phyloP scores from a whole-genome alignment of 345 rosid species.

The Lagerstroemia speciosa region DNA sequence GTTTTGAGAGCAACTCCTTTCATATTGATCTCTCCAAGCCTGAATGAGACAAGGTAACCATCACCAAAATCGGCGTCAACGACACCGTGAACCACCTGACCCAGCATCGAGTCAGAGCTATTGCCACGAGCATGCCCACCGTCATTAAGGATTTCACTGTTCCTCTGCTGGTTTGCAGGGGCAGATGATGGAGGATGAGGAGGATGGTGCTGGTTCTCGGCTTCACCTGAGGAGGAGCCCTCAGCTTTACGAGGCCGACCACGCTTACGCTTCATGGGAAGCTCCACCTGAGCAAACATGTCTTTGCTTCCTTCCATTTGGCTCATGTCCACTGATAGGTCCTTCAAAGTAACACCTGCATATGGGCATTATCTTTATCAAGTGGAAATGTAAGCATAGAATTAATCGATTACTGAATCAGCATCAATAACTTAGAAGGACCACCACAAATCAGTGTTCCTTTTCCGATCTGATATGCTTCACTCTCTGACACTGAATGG shows the following conservation, averaged over 20 bases:
- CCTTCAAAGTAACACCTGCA: not conserved
- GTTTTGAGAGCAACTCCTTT: not conserved
- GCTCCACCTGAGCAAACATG: not conserved
- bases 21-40: not conserved
- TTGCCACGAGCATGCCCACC: not conserved
- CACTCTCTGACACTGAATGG: no score
- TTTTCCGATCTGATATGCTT: no score
- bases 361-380: not conserved
- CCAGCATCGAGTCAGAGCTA: not conserved
- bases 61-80: constrained; percentile 1
- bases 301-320: not conserved
- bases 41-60: not conserved
- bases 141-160: not conserved
- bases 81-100: not conserved
- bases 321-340: not conserved
- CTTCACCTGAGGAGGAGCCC: not conserved
- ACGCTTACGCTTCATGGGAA: constrained; percentile 5
- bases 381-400: not conserved
- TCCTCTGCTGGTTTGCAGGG: not conserved
- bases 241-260: constrained; percentile 2
- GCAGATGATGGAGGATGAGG: not conserved
- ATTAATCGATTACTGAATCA: no score
- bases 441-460: no score
- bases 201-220: not conserved
- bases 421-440: no score